Conservation (phyloP, 2,329 filamentous ascomycete species). For the Penicillium expansum region DNA sequence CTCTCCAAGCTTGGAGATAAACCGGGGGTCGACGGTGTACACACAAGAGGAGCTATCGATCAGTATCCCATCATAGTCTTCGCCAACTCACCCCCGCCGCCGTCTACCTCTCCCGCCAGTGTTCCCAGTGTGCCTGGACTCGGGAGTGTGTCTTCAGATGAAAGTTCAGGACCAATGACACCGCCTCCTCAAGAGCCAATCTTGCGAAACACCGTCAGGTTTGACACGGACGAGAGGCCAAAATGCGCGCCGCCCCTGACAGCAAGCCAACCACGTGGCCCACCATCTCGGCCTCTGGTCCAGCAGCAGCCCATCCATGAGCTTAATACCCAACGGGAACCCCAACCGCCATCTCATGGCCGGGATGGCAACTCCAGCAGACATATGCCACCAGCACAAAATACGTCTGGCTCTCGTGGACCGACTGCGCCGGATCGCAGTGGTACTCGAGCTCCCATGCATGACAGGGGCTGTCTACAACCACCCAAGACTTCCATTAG, state of each 20-base stretch:
- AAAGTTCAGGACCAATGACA: constrained; percentile 28
- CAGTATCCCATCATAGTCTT: constrained; percentile 46
- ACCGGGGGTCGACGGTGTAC: constrained; percentile 33
- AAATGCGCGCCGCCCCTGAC: not conserved
- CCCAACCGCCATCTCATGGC: constrained; percentile 4
- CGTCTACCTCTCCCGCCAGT: constrained; percentile 12
- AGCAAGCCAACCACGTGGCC: constrained; percentile 14
- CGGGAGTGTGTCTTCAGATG: constrained; percentile 28
- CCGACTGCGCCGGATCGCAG: constrained; percentile 9
- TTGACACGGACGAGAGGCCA: not conserved
- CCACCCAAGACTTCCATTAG: constrained; percentile 3
- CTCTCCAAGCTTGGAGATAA: constrained; percentile 31
- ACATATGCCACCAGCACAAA: constrained; percentile 2
- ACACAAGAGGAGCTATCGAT: constrained; percentile 42
- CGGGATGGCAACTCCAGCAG: not conserved
- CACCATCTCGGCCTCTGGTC: not conserved
- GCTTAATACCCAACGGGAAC: not conserved
- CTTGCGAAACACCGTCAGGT: constrained; percentile 8
- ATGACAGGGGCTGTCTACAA: not conserved
- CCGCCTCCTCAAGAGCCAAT: constrained; percentile 25
- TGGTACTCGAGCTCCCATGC: constrained; percentile 8
- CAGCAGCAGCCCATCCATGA: constrained; percentile 8
- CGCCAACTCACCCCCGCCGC: constrained; percentile 22
- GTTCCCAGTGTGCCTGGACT: constrained; percentile 19
- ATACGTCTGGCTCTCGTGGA: constrained; percentile 7